Base-by-base conservation (phyloP, 768 basidiomycete species). In the Lactarius hengduanensis region DNA sequence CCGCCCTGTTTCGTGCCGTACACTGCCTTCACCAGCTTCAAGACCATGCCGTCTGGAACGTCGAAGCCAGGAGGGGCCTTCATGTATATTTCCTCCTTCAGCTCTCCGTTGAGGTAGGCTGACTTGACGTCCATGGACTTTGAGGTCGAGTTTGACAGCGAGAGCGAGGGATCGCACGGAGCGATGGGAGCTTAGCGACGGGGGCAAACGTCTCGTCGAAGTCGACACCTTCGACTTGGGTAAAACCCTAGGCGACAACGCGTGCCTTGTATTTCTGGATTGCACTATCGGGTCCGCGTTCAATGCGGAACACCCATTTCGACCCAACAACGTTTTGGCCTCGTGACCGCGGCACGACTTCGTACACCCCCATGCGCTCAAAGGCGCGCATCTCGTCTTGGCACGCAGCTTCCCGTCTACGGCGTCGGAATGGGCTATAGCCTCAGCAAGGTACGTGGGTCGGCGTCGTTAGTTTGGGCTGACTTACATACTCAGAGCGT, bases 321-420 rank as follows among this genome's bases (percentile, higher is more conserved):
- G 13, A 38, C 1, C 61, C 30, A 0, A 62, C 30, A 0, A 62
- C 65, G 10, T 61, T 66, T 1, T 34, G 18, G 16, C 28, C 45
- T 2, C 20, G 6, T 0, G 34, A 43, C 0, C 4, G 38, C 26
- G 43, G 22, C 1, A 62, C 20, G 1, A 62, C n/a, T n/a, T n/a
- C 3, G 6, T 57, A 66, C 1, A 62, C 30, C 4, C 65, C 65
- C 61, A 66, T 56, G 28, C 20, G 16, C 36, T 62, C 18, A 10
- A 62, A 62, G 1, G 57, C 10, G 4, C 16, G 8, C 11, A n/a
- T 10, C 22, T 66, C 61, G 0, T 58, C 41, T 3, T 62, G 22
- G 6, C 60, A 62, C 0, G 56, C 54, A 0, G 20, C 10, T 16
- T 62, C 43, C 65, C 65, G 62, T 66, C 8, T 1, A 32, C 41